phyloP scores from a whole-genome alignment of 306 rosid species.

The Prinsepia uniflora region DNA sequence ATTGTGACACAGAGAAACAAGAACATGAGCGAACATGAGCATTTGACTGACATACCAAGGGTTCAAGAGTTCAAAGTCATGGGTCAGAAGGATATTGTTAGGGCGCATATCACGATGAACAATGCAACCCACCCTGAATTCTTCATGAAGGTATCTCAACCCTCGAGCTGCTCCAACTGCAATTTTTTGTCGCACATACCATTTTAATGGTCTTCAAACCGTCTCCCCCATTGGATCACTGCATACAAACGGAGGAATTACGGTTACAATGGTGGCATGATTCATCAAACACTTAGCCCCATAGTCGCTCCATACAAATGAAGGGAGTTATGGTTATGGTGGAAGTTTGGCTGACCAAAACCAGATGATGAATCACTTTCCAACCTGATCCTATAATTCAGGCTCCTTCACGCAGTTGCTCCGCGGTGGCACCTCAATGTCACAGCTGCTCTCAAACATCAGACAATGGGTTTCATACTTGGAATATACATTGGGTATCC shows the following conservation, averaged over 20 bases:
- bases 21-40: conserved; percentile 17
- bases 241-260: too few relatives aligned
- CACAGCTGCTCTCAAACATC: conserved; percentile 19
- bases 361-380: conserved; percentile 19
- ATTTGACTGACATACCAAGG: too few relatives aligned
- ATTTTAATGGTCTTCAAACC: conserved; percentile 44
- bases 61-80: conserved; percentile 84
- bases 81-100: conserved; percentile 93
- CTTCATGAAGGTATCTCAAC: conserved; percentile 96
- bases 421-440: conserved; percentile 30
- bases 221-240: too few relatives aligned
- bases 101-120: conserved; percentile 97
- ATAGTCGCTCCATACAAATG: conserved; percentile 25
- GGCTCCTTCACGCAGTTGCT: conserved; percentile 22
- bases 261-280: too few relatives aligned
- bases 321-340: conserved; percentile 15
- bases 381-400: conserved; percentile 16
- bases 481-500: too few relatives aligned
- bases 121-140: conserved; percentile 98
- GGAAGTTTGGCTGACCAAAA: conserved; percentile 23
- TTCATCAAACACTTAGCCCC: conserved; percentile 32
- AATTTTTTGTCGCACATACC: conserved; percentile 77
- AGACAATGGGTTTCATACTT: too few relatives aligned
- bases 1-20: background rate
- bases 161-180: conserved; percentile 98